These are phyloP conservation scores for Typha latifolia DNA, from an alignment of 176 grass and related monocot species.

Conservation along the genomic window DNA sequence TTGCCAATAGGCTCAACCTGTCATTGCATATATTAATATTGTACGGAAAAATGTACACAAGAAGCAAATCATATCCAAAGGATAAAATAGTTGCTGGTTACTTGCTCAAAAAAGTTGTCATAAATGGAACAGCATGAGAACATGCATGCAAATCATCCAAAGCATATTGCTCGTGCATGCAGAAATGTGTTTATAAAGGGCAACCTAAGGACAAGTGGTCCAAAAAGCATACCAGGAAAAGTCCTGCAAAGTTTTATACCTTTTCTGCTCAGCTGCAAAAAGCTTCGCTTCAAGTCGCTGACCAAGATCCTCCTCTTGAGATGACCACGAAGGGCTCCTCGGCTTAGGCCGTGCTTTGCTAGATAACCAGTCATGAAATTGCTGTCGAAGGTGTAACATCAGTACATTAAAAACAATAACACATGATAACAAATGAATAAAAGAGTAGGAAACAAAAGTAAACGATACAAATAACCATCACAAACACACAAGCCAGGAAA, in stretches of 20 bases:
- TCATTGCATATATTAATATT: constrained; percentile 13
- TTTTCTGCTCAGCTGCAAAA: constrained; percentile 92
- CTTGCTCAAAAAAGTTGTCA: no score
- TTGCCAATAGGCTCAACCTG: constrained; percentile 70
- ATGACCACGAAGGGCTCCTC: constrained; percentile 90
- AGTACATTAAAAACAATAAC: not conserved
- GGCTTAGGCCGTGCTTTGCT: constrained; percentile 94
- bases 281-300: constrained; percentile 83
- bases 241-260: constrained; percentile 20
- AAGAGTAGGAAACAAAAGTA: not conserved
- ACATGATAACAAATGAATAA: not conserved
- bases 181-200: not conserved
- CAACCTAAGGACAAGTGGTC: not conserved
- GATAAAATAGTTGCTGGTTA: no score
- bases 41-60: not conserved
- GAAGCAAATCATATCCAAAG: not conserved
- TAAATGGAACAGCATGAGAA: no score
- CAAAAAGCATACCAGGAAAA: not conserved
- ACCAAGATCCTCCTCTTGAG: constrained; percentile 87
- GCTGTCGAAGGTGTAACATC: constrained; percentile 36
- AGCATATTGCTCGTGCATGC: no score
- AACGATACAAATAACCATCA: not conserved
- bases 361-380: constrained; percentile 91
- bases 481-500: no score
- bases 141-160: no score